A percentile compares a stretch with the other conserved stretches of the same genome.
These are phyloP conservation scores for Oryza australiensis DNA, from an alignment of 176 grass and related monocot genomes.

Conservation along the genomic window DNA sequence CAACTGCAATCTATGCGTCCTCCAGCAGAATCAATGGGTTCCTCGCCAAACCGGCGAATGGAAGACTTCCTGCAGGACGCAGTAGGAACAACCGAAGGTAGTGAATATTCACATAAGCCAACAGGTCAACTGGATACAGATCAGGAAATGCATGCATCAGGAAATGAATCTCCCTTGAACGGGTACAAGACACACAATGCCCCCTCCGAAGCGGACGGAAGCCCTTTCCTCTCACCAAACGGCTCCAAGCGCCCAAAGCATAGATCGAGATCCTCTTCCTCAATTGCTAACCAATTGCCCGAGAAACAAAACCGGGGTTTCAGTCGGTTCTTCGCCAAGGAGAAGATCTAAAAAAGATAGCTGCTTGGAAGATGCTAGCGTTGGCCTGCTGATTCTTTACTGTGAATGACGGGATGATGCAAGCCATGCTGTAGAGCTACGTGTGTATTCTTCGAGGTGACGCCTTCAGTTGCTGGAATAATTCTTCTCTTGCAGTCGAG, in stretches of 20 bases:
- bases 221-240: constrained; percentile 51
- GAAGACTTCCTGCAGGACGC: constrained; percentile 59
- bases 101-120: constrained; percentile 44
- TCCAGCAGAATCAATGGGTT: constrained; percentile 52
- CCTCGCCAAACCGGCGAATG: constrained; percentile 57
- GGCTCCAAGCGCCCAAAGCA: constrained; percentile 83
- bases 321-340: constrained; percentile 88
- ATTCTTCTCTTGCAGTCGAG: constrained; percentile 50
- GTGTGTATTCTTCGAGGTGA: constrained; percentile 47
- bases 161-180: constrained; percentile 56
- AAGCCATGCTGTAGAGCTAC: constrained; percentile 37
- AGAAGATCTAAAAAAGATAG: constrained; percentile 52
- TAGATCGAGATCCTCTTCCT: constrained; percentile 67
- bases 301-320: constrained; percentile 84
- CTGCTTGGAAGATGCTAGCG: constrained; percentile 12
- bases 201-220: constrained; percentile 60
- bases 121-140: constrained; percentile 50
- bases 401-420: background rate
- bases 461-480: constrained; percentile 49
- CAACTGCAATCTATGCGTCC: constrained; percentile 91
- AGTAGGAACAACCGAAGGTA: constrained; percentile 36
- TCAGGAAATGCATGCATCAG: constrained; percentile 40
- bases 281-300: constrained; percentile 53
- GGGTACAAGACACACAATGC: constrained; percentile 51
- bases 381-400: constrained; percentile 29